Base-by-base conservation (phyloP, 176 grass and related monocot species). In the Oryza glaberrima region DNA sequence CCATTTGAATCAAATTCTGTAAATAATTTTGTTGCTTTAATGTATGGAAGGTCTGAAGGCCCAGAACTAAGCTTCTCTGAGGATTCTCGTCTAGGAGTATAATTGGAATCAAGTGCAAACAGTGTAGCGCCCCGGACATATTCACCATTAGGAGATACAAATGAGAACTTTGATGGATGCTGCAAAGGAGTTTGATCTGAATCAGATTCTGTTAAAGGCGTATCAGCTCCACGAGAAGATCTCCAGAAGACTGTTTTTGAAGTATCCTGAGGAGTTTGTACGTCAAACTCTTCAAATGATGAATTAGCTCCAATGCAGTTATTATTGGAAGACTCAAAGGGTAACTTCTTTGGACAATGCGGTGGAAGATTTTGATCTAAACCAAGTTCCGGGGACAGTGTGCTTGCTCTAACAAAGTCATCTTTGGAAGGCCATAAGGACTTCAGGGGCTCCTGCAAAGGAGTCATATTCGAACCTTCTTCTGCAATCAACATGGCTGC, bases 251-350 rank as follows among this genome's bases (percentile, higher is more conserved):
- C 78, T 74, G 51, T 83, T 48, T 79, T 88, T 36, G 83, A 82
- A 17, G 77, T 69, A 32, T 76, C 63, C 78, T 82, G 86, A 11
- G 90, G 89, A 67, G 89, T 92, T 79, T 86, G 82, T 23, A 88
- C 71, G 79, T 69, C 88, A 47, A 90, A 86, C 10, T 83, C 80
- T 78, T 83, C 79, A 86, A 86, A 86, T 11, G 68, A 48, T 14
- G 80, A 77, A 79, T 48, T 28, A 73, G 48, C 67, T 25, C 23
- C 35, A 86, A 73, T 68, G 68, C 40, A 60, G 3, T 67, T 8
- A 22, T 82, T 78, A 67, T 67, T 86, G 64, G 75, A 69, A 68
- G 67, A 74, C 36, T 73, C 56, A 67, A 79, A 90, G 45, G 67
- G 46, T 36, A 82, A 40, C 36, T 82, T 86, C 45, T 82, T 73